Percentiles rank a stretch among this genome's conserved stretches.
These are phyloP conservation scores for Heliocybe sulcata DNA, from an alignment of 1,284 basidiomycete species.

Conservation along the genomic window DNA sequence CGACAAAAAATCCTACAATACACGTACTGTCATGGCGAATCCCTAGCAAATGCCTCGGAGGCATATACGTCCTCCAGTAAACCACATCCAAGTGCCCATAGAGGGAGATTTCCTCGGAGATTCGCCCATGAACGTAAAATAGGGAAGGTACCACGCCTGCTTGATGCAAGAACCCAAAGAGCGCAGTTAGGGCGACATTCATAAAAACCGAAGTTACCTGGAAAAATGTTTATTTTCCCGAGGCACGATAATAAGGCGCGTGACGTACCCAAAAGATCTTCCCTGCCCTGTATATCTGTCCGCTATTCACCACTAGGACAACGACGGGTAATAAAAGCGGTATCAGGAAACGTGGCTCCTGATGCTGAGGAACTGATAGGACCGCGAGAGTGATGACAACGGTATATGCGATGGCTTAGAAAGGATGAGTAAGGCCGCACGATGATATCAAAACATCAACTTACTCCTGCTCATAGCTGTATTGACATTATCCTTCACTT, in stretches of 20 bases:
- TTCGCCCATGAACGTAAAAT: conserved; percentile 21
- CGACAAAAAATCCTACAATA: too few species aligned
- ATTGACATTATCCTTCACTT: neutral
- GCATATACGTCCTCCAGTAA: conserved; percentile 36
- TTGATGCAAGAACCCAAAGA: conserved; percentile 33
- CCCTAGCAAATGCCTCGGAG: conserved; percentile 28
- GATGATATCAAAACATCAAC: neutral
- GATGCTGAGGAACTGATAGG: conserved; percentile 30
- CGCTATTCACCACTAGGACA: conserved; percentile 20
- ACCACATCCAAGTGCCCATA: conserved; percentile 15
- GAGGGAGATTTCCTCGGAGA: conserved; percentile 6
- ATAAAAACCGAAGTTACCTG: conserved; percentile 23
- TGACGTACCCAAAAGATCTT: conserved; percentile 26
- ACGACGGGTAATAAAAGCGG: conserved; percentile 28
- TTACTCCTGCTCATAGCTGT: neutral
- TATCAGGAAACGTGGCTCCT: conserved; percentile 33
- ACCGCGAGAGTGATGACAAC: conserved; percentile 20
- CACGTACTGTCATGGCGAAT: conserved; percentile 17
- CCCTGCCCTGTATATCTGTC: conserved; percentile 16
- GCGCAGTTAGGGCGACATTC: conserved; percentile 20
- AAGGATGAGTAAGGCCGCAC: neutral
- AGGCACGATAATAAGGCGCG: neutral
- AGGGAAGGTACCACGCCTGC: conserved; percentile 33
- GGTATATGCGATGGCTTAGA: conserved; percentile 21
- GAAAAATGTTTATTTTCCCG: neutral